Percentiles rank a stretch among this genome's conserved stretches.
Evolutionary conservation across 345 rosid species (phyloP).

Genomic region (Eucalyptus shirleyi): DNA sequence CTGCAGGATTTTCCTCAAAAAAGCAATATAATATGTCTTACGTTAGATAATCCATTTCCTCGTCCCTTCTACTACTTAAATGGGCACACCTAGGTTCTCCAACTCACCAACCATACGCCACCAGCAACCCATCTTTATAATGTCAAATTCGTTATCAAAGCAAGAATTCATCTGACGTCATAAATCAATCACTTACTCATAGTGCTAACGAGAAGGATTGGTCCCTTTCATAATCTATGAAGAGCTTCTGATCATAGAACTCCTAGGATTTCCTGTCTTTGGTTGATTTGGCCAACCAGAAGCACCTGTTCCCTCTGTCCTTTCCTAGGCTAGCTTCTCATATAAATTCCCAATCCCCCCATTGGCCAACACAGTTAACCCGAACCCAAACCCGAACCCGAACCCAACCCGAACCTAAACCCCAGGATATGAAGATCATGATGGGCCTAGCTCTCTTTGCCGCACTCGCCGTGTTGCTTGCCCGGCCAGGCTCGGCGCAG

Average conservation of each 20-base stretch:
- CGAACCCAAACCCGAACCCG: background rate
- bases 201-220: background rate
- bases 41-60: background rate
- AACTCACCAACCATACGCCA: background rate
- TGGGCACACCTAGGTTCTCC: background rate
- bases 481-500: constrained; percentile 1
- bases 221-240: background rate
- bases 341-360: background rate
- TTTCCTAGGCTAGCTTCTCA: background rate
- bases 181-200: background rate
- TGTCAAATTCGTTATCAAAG: background rate
- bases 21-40: too few species aligned
- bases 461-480: background rate
- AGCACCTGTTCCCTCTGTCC: background rate
- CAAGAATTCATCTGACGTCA: background rate
- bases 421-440: background rate
- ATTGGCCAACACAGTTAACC: background rate
- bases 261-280: background rate
- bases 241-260: background rate
- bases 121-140: background rate
- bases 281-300: background rate
- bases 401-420: background rate
- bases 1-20: background rate
- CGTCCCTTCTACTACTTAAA: background rate
- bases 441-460: background rate